These are phyloP conservation scores for Plantago ovata DNA, from an alignment of 257 asterid genomes.

Conservation along the genomic window DNA sequence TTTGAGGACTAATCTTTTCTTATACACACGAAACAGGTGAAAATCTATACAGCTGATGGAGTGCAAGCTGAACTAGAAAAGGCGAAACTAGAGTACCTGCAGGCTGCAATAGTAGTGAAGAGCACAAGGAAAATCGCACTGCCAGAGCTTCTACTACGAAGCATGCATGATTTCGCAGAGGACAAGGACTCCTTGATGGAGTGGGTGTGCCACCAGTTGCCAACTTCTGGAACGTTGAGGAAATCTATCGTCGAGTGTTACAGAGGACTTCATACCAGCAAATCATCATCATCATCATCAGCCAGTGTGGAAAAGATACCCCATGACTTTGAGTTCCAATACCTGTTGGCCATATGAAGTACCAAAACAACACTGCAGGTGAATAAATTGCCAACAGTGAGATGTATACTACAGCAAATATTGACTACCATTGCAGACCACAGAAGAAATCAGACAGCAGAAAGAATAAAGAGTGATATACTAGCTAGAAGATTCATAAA, in stretches of 20 bases:
- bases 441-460: too few species aligned
- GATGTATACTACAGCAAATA: neutral
- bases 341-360: slow-evolving; percentile 38
- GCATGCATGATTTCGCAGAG: slow-evolving; percentile 54
- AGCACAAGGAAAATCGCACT: slow-evolving; percentile 47
- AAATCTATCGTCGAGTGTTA: slow-evolving; percentile 73
- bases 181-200: slow-evolving; percentile 57
- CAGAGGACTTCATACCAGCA: slow-evolving; percentile 37
- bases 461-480: too few species aligned
- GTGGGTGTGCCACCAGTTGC: slow-evolving; percentile 80
- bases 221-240: slow-evolving; percentile 66
- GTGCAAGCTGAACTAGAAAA: slow-evolving; percentile 63
- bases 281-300: slow-evolving; percentile 20
- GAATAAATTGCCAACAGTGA: neutral
- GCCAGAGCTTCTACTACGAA: slow-evolving; percentile 71
- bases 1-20: neutral
- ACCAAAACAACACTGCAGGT: neutral
- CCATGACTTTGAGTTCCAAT: slow-evolving; percentile 82
- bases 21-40: slow-evolving; percentile 39
- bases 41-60: slow-evolving; percentile 75
- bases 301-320: slow-evolving; percentile 62
- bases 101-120: slow-evolving; percentile 74
- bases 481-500: too few species aligned
- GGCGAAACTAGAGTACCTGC: slow-evolving; percentile 69
- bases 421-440: too few species aligned